Evolutionary conservation across 768 basidiomycete species (phyloP).

Genomic region (Leucogyrophana mollusca): DNA sequence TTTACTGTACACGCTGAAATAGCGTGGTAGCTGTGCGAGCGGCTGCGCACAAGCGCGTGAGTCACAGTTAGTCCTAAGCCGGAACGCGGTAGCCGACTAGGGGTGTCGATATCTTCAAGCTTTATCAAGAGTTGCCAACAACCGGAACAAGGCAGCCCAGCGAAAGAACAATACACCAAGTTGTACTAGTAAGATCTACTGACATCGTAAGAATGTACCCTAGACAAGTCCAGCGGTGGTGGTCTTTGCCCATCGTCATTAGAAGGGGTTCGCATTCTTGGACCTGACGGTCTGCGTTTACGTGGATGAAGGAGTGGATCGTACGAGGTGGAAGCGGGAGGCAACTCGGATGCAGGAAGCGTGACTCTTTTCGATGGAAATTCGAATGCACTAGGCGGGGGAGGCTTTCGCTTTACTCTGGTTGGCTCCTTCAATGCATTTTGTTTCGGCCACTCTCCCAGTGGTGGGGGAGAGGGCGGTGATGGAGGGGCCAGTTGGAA

Average conservation of each 20-base stretch:
- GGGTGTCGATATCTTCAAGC: no score
- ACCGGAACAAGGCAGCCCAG: no score
- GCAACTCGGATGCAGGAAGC: conserved; percentile 8
- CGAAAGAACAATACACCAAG: no score
- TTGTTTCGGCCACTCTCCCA: conserved; percentile 55
- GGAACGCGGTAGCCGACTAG: no score
- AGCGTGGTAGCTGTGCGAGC: no score
- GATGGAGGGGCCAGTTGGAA: conserved; percentile 10
- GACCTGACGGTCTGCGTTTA: conserved; percentile 32
- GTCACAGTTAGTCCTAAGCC: no score
- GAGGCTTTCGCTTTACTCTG: conserved; percentile 11
- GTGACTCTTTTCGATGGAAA: conserved; percentile 16
- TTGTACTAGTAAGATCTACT: no score
- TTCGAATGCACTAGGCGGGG: conserved; percentile 17
- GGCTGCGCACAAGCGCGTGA: no score
- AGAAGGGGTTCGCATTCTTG: conserved; percentile 21
- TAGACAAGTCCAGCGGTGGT: conserved; percentile 15
- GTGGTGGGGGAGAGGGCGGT: conserved; percentile 38
- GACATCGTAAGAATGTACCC: conserved; percentile 8
- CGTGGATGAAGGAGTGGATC: conserved; percentile 18
- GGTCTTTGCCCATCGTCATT: conserved; percentile 16
- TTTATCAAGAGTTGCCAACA: no score
- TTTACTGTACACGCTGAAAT: no score
- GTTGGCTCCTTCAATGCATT: conserved; percentile 32
- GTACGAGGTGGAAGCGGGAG: neutral